Conservation (phyloP, 2,329 filamentous ascomycete genomes). For the Colletotrichum spinosum region DNA sequence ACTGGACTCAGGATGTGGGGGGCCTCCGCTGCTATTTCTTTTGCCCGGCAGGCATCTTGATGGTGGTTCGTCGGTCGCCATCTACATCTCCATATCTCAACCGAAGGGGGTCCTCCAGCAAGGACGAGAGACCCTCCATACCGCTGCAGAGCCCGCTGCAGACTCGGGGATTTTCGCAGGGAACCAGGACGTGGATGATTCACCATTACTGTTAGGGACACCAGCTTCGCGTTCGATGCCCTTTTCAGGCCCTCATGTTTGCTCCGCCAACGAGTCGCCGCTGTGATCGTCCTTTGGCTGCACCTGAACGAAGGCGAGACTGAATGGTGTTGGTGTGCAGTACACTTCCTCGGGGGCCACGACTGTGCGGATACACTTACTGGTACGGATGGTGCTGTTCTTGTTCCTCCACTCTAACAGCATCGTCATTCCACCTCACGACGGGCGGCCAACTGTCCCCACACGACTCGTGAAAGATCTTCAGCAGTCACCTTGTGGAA, state of each 20-base stretch:
- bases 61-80: slow-evolving; percentile 23
- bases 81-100: slow-evolving; percentile 28
- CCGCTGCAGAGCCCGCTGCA: slow-evolving; percentile 36
- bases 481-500: slow-evolving; percentile 3
- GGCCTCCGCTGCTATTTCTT: neutral
- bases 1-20: slow-evolving; percentile 22
- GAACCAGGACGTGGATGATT: slow-evolving; percentile 22
- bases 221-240: slow-evolving; percentile 4
- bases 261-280: neutral
- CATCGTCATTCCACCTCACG: slow-evolving; percentile 13
- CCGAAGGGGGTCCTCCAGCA: slow-evolving; percentile 19
- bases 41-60: slow-evolving; percentile 27
- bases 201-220: slow-evolving; percentile 7
- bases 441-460: neutral
- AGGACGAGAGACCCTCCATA: slow-evolving; percentile 31
- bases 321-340: no score
- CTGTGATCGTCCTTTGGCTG: neutral
- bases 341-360: no score
- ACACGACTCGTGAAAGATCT: slow-evolving; percentile 26
- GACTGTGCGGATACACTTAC: no score
- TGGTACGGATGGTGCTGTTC: no score
- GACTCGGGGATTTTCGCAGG: slow-evolving; percentile 36
- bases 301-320: no score
- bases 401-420: neutral
- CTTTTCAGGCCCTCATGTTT: no score